Conservation (phyloP, 805 yeast species). For the Lipomyces starkeyi region DNA sequence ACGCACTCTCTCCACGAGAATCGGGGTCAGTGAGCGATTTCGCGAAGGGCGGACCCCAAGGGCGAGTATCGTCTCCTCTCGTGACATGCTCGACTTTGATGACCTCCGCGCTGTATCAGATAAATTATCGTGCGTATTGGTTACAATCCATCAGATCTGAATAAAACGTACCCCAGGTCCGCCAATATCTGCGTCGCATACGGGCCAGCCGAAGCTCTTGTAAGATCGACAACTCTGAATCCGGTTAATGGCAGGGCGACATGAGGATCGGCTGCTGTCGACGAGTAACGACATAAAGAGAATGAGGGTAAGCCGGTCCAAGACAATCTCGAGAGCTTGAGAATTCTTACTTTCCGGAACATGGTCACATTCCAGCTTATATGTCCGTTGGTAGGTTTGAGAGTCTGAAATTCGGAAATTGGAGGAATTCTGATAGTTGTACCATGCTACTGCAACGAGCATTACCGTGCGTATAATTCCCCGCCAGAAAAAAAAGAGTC, state of each 20-base stretch:
- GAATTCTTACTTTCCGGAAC: no score
- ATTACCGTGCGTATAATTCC: no score
- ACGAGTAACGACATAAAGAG: background rate
- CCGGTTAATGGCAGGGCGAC: constrained; percentile 45
- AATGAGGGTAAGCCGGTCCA: no score
- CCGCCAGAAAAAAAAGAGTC: no score
- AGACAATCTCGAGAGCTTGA: no score
- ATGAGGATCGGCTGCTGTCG: background rate
- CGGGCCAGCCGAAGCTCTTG: constrained; percentile 54
- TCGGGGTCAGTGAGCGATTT: constrained; percentile 18
- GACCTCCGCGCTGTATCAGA: constrained; percentile 48
- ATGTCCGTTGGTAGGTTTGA: no score
- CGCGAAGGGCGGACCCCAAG: constrained; percentile 54
- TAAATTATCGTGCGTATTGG: background rate
- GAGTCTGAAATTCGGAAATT: no score
- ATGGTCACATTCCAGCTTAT: no score
- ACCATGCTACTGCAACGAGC: no score
- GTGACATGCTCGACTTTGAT: constrained; percentile 51
- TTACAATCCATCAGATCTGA: background rate
- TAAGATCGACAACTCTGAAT: constrained; percentile 48
- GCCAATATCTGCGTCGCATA: constrained; percentile 51
- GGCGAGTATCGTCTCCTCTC: constrained; percentile 51
- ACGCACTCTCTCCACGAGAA: constrained; percentile 48
- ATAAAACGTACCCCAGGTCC: constrained; percentile 45
- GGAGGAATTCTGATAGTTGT: no score